Evolutionary conservation across 2,329 filamentous ascomycete genomes (phyloP).

Genomic region (Pseudocercospora macadamiae): DNA sequence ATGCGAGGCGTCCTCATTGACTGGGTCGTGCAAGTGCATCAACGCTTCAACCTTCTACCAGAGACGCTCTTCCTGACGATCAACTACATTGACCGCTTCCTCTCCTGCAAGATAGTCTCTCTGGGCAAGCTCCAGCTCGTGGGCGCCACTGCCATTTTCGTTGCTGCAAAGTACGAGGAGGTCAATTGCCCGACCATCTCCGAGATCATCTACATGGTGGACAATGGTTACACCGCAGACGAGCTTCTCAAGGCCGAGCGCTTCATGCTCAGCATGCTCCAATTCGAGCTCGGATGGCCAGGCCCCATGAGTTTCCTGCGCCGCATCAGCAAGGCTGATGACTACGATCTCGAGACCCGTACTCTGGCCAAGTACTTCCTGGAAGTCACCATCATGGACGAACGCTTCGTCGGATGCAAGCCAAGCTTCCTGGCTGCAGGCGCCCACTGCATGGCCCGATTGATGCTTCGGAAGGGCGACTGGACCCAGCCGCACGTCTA

Average conservation of each 20-base stretch:
- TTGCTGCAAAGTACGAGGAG: conserved; percentile 97
- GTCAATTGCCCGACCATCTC: conserved; percentile 95
- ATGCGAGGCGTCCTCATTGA: conserved; percentile 98
- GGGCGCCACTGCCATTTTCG: conserved; percentile 91
- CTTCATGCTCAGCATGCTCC: conserved; percentile 96
- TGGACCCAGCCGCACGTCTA: conserved; percentile 85
- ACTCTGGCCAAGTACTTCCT: conserved; percentile 98
- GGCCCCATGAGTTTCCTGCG: conserved; percentile 98
- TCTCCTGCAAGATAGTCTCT: conserved; percentile 92
- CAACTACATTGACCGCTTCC: conserved; percentile 97
- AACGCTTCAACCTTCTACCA: conserved; percentile 84
- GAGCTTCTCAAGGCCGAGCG: conserved; percentile 97
- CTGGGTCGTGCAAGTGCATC: conserved; percentile 96
- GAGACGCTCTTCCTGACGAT: conserved; percentile 94
- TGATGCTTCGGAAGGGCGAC: conserved; percentile 86
- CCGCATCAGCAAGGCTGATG: conserved; percentile 96
- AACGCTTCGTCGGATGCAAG: conserved; percentile 88
- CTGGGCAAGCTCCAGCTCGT: conserved; percentile 94
- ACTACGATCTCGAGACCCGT: conserved; percentile 93
- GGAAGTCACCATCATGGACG: conserved; percentile 96
- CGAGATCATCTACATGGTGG: conserved; percentile 98
- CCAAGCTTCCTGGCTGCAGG: conserved; percentile 90
- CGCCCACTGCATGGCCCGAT: conserved; percentile 85
- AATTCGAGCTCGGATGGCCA: conserved; percentile 96
- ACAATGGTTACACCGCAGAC: conserved; percentile 82